Base-by-base conservation (phyloP, 2,329 filamentous ascomycete species). In the Paecilomyces dactylethromorphus region DNA sequence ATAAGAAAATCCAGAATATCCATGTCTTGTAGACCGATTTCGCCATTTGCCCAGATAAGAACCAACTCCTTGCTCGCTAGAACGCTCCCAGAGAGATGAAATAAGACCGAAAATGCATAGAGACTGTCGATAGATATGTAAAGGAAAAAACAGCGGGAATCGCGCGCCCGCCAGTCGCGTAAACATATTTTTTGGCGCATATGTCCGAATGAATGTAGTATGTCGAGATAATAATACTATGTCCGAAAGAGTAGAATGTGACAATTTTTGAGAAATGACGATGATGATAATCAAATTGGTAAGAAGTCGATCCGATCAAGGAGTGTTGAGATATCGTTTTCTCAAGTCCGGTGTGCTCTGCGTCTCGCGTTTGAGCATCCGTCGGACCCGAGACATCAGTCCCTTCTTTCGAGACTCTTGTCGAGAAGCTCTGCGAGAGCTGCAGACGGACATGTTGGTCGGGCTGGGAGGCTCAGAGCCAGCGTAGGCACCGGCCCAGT, bases 401-500 rank as follows among this genome's bases (percentile, higher is more conserved):
- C 69, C 66, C 45, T 7, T 52, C 50, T 24, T 52, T 29, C 11
- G 11, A 18, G 50, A 24, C n/a, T 64, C 62, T 24, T 63, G 60
- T 49, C 63, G 64, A 56, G 62, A 63, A 57, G 69, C 70, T 73
- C 50, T 45, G 32, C 45, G 18, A 29, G n/a, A 31, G 58, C 54
- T 2, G 61, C 58, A n/a, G n/a, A 45, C 18, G 39, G 39, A 45
- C 59, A 52, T 55, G 58, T 65, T 39, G 3, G 57, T 59, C 53
- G 39, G 39, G 39, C 68, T 62, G 1, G 60, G 56, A 11, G 69
- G 61, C 31, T 66, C 64, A 45, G 67, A 66, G 4, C n/a, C 13
- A 3, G 68, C 66, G 49, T 70, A 73, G 22, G 68, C 65, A 3
- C 69, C 69, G 7, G 68, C 64, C 69, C 70, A 73, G 63, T 71